These are phyloP conservation scores for Pichia manshurica DNA, from an alignment of 805 yeast genomes.

Conservation along the genomic window DNA sequence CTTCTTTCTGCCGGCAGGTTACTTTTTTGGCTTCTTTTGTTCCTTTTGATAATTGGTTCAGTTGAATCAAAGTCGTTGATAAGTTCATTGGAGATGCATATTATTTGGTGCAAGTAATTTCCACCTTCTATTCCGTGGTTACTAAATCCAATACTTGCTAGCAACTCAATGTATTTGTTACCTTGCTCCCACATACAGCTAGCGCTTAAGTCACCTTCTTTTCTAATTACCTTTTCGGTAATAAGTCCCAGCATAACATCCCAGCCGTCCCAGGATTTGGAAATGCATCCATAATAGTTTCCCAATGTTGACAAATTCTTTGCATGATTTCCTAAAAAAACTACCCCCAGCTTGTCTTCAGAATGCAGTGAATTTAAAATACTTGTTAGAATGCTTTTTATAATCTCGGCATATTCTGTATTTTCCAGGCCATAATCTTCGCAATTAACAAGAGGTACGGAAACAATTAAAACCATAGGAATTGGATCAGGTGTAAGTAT, in stretches of 20 bases:
- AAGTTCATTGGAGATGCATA: slow-evolving; percentile 20
- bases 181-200: slow-evolving; percentile 23
- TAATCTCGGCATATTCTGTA: slow-evolving; percentile 17
- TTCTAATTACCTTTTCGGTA: slow-evolving; percentile 13
- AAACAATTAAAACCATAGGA: slow-evolving; percentile 23
- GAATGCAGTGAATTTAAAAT: slow-evolving; percentile 15
- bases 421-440: slow-evolving; percentile 18
- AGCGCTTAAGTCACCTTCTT: not conserved
- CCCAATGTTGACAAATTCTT: slow-evolving; percentile 17
- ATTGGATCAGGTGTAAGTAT: slow-evolving; percentile 35
- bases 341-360: slow-evolving; percentile 27
- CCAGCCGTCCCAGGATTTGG: slow-evolving; percentile 30
- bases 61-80: not conserved
- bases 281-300: slow-evolving; percentile 28
- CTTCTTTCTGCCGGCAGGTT: not conserved
- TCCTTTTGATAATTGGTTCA: not conserved
- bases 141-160: slow-evolving; percentile 20
- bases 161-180: slow-evolving; percentile 18
- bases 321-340: slow-evolving; percentile 22
- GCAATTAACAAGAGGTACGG: slow-evolving; percentile 22
- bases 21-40: not conserved
- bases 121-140: slow-evolving; percentile 1
- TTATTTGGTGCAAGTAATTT: slow-evolving; percentile 17
- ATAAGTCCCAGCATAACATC: slow-evolving; percentile 18
- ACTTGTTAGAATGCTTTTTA: slow-evolving; percentile 13